These are phyloP conservation scores for Colletotrichum incanum DNA, from an alignment of 2,329 filamentous ascomycete species.

Conservation along the genomic window DNA sequence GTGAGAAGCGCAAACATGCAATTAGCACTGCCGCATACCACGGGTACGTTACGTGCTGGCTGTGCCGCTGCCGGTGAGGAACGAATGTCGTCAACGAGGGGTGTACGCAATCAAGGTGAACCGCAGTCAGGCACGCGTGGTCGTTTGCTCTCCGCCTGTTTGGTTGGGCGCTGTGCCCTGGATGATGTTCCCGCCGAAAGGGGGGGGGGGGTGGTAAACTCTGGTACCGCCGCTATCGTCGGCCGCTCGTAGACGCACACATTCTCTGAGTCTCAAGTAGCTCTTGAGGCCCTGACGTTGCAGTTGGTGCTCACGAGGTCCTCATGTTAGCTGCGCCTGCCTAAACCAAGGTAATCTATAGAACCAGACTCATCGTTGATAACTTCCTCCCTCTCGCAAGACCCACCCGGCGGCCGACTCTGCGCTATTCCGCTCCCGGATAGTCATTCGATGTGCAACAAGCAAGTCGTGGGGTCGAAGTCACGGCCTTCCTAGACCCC, in stretches of 20 bases:
- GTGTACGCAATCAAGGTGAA: neutral
- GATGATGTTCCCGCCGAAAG: neutral
- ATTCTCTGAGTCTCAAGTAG: no score
- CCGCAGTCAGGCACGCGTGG: neutral
- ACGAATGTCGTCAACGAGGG: neutral
- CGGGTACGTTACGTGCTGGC: neutral
- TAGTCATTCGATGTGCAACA: constrained; percentile 17
- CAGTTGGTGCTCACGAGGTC: neutral
- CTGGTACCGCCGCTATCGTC: neutral
- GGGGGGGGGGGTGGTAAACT: neutral
- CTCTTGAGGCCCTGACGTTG: neutral
- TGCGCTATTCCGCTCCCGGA: constrained; percentile 25
- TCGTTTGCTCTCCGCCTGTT: no score
- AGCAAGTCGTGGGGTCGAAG: neutral
- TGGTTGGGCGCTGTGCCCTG: neutral
- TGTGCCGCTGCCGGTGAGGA: constrained; percentile 6
- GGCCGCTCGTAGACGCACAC: constrained; percentile 1
- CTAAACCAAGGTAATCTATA: neutral
- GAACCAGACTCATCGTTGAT: neutral
- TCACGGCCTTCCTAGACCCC: no score
- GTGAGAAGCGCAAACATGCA: neutral
- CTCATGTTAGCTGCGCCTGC: neutral
- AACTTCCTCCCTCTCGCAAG: neutral
- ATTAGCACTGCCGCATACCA: neutral
- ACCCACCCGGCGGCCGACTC: constrained; percentile 26